Percentiles rank a stretch among this genome's conserved stretches.
Conservation (phyloP, 164 flowering plant genomes). For the Stephania cephalantha region DNA sequence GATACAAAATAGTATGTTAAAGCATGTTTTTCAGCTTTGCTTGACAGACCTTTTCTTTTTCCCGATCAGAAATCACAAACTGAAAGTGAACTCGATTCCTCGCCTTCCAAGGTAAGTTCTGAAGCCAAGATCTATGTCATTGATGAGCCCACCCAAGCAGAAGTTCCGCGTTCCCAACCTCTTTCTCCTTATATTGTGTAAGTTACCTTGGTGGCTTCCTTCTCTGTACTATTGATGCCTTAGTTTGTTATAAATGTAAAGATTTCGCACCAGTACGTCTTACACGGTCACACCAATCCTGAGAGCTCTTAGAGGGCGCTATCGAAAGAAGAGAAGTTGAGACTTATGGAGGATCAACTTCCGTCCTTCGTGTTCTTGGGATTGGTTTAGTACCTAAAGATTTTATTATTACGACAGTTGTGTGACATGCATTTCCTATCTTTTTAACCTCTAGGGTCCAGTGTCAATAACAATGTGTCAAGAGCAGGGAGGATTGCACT, state of each 20-base stretch:
- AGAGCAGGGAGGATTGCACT: not conserved
- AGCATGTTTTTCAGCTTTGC: no score
- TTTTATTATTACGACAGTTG: not conserved
- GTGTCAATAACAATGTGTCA: not conserved
- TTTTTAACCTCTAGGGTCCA: not conserved
- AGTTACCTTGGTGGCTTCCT: slow-evolving; percentile 18
- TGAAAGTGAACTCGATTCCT: slow-evolving; percentile 21
- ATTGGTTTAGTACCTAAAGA: not conserved
- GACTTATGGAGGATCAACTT: not conserved
- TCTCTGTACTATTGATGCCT: not conserved
- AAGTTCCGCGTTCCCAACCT: slow-evolving; percentile 26
- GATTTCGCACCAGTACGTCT: slow-evolving; percentile 52
- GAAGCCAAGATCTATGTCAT: slow-evolving; percentile 26
- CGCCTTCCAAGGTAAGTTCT: slow-evolving; percentile 21
- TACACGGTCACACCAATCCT: slow-evolving; percentile 23
- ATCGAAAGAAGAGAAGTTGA: not conserved
- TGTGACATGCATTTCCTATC: not conserved
- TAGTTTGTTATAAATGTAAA: slow-evolving; percentile 23
- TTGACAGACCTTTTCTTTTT: slow-evolving; percentile 1
- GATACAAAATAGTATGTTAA: no score
- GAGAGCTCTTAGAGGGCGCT: slow-evolving; percentile 15
- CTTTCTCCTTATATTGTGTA: slow-evolving; percentile 67
- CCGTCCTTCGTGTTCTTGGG: not conserved
- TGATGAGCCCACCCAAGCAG: slow-evolving; percentile 28
- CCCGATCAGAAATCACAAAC: slow-evolving; percentile 35